Evolutionary conservation across 768 basidiomycete genomes (phyloP).

Genomic region (Dacryopinax primogenitus): DNA sequence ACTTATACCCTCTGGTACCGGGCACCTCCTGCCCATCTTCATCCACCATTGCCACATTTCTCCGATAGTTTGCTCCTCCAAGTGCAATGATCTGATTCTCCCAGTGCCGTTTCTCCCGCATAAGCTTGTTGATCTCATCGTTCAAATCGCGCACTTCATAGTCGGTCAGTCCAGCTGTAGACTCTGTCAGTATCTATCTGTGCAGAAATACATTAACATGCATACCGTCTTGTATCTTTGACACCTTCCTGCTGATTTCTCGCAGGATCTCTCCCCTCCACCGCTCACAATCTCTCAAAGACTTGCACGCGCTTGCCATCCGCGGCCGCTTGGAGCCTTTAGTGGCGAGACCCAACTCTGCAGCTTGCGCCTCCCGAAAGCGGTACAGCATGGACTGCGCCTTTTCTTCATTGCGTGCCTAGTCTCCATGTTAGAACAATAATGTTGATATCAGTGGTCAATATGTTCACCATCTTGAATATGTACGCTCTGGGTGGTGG

Average conservation of each 20-base stretch:
- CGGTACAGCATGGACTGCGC: constrained; percentile 91
- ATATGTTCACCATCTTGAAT: not conserved
- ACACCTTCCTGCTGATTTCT: constrained; percentile 91
- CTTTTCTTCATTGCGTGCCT: constrained; percentile 98
- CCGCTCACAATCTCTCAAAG: constrained; percentile 80
- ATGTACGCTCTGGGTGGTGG: no score
- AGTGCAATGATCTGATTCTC: constrained; percentile 95
- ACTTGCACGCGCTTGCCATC: constrained; percentile 87
- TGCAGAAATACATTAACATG: constrained; percentile 13
- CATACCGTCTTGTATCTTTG: constrained; percentile 92
- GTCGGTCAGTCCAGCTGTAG: constrained; percentile 74
- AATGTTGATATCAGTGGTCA: not conserved
- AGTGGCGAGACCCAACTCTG: constrained; percentile 83
- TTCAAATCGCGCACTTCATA: constrained; percentile 94
- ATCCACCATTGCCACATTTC: constrained; percentile 87
- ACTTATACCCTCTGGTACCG: constrained; percentile 98
- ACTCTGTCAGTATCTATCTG: not conserved
- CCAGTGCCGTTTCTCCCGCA: constrained; percentile 95
- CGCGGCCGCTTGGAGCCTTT: constrained; percentile 74
- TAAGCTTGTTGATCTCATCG: constrained; percentile 90
- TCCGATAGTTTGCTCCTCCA: constrained; percentile 89
- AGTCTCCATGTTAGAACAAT: not conserved
- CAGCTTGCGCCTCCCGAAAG: constrained; percentile 92
- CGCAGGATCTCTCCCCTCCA: constrained; percentile 93
- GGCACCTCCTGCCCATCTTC: constrained; percentile 94